Base-by-base conservation (phyloP, 257 asterid species). In the Penstemon eatonii region DNA sequence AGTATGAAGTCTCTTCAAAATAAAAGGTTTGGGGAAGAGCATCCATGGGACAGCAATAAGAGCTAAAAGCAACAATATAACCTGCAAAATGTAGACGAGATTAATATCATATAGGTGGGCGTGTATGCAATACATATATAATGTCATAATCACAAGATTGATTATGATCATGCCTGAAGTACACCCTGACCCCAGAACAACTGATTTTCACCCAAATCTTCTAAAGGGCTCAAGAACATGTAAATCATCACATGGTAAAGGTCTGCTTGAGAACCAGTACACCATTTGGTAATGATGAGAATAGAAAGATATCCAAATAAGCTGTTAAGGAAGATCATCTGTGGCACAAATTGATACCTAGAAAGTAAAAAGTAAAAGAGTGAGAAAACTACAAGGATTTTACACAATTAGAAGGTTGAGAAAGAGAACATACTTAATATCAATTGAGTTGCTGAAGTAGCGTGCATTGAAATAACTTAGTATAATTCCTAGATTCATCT, bases 21-120 rank as follows among this genome's bases (percentile, higher is more conserved):
- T 89, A 69, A 89, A 92, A 78, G 98, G 98, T 80, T 92, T 92
- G 13, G 98, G 98, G 71, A 92, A 92, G 76, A 92, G 98, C 98
- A 92, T 92, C 96, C 98, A 92, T 10, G 98, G 98, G 77, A 92
- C 98, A 75, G 96, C 96, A 73, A 89, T 82, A 73, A 87, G 56
- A 70, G 98, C 98, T 63, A 76, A 72, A 65, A 92, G 84, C 85
- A 92, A 80, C 83, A 92, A 70, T 56, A 86, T 33, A 68, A 92
- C 89, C 98, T 92, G 89, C 75, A 77, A 66, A 53, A 60, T 9
- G 51, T 36, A 66, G 47, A 50, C 49, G 60, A 68, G 51, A 51
- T 66, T 51, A 52, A 71, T 43, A 51, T 59, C 40, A 43, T 71
- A 57, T 52, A 58, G 60, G 49, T 54, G 9, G 19, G 63, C 45